Evolutionary conservation across 2,329 filamentous ascomycete species (phyloP), one percentile per base, ranked within the genome.

Genomic region (Lithohypha guttulata): DNA sequence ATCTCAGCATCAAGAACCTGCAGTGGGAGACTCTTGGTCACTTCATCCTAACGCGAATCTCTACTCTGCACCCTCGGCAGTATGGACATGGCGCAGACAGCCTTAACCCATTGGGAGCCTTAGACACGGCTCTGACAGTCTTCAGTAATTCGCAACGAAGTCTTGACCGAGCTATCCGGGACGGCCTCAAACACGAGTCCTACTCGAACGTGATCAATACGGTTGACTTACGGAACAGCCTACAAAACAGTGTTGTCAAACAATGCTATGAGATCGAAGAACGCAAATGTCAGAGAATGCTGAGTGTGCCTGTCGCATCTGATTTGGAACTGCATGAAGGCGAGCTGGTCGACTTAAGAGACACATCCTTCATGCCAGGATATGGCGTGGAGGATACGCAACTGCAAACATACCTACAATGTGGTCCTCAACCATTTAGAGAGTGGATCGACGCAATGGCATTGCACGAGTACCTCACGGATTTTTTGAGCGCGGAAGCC

Each of bases 1-100:
- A 59, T 41, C 57, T 69, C 13, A 63, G 62, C 11, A 56, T 69
- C 35, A 69, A 69, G 47, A 65, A 69, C 38, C 48, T 69, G 42
- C 66, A 69, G 49, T 64, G 59, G 46, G 64, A 68, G 46, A 63
- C 61, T 13, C 59, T 69, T 30, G 61, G 63, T 5, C 65, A 69
- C 51, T 60, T 64, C 27, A 51, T 69, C 9, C 63, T 64, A 45
- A 67, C 65, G 1, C 63, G 65, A 14, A 57, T 69, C 27, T 61
- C 63, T 19, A 63, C 62, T 1, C 59, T 68, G 15, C 66, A 69
- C 42, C 66, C 66, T 23, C 57, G 62, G 34, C 53, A 58, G 18
- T 59, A 55, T 35, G 57, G 55, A 7, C 54, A 49, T 36, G 62
- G 58, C 42, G 61, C 65, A 21, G 34, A 43, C 11, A 30, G 21